Base-by-base conservation (phyloP, 768 basidiomycete genomes). In the Gymnopilus dilepis region DNA sequence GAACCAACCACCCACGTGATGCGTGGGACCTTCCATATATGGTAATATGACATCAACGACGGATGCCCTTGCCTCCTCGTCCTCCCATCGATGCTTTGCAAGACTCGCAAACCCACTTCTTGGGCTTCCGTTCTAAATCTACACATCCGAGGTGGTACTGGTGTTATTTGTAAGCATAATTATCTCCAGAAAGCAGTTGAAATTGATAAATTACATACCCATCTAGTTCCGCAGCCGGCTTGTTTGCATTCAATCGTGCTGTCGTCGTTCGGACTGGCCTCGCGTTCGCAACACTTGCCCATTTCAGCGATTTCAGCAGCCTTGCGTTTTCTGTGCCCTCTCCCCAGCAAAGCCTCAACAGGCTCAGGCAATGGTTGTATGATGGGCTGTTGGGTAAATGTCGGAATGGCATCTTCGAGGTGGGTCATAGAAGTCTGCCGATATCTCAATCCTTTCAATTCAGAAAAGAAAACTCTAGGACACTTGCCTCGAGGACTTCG, bases 51-150 rank as follows among this genome's bases (percentile, higher is more conserved):
- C 22, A 28, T 57, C 56, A 57, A 31, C 24, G 34, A 22, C 42
- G 24, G 2, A 28, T 12, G 1, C 17, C 22, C 26, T 57, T 57
- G 8, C 40, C 40, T 6, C 56, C 38, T 42, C 40, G 6, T 30
- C 56, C 40, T 34, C 2, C 56, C 7, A 24, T 34, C 13, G 42
- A 57, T 3, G 41, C 26, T 28, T 1, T 22, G 45, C 56, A 57
- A 26, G 56, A 40, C 56, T 45, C n/a, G 56, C 56, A 57, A 33
- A 45, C 56, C 56, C 56, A 57, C 0, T 57, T 57, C 31, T n/a
- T 7, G 8, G n/a, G 41, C 1, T 1, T 28, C 40, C 45, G 41
- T 1, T 57, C 56, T 26, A 57, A 24, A 1, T 1, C 3, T 1
- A 57, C 4, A 6, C 56, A 57, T 8, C 13, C 8, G 5, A 57